Base-by-base conservation (phyloP, 768 basidiomycete species). In the Tulasnella sp. region DNA sequence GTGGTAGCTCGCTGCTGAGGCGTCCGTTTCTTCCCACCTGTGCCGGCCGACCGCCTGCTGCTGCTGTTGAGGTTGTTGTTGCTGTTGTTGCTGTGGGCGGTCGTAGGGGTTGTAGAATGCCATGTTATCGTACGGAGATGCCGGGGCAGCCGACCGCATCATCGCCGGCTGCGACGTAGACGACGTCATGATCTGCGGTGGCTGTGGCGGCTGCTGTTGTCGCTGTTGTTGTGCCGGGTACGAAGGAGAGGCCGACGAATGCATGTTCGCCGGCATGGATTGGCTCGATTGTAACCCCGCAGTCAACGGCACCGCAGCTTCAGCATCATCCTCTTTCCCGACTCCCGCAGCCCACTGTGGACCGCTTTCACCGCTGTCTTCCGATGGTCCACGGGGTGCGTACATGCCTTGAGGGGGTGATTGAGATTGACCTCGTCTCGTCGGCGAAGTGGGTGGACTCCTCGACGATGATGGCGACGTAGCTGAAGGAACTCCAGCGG, bases 101-200 rank as follows among this genome's bases (percentile, higher is more conserved):
- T 72, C 71, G 40, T 72, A 72, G 17, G 71, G 71, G 71, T 72
- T 72, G 71, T 40, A 72, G 38, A 45, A 72, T 6, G 17, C 38
- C n/a, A 45, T 37, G n/a, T 72, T 37, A 67, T 67, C 36, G 64
- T 67, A 67, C 5, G 40, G 40, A 7, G 40, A 42, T 12, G 40
- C 40, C 40, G 40, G 40, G 2, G 40, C 4, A 17, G 11, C 40
- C 12, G 40, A 42, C 12, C 40, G 6, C 40, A 67, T 67, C 64
- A 29, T 17, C 14, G 64, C 17, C 15, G 25, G 64, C 14, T 67
- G 29, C 2, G 40, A 42, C 2, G 29, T 67, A 22, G 64, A 37
- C 64, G 64, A 37, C 15, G 64, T 37, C 29, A 67, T 67, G 64
- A 37, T 29, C n/a, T 29, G 11, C 64, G 64, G 64, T 11, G 36